Base-by-base conservation (phyloP, 768 basidiomycete species). In the Rhizopogon vesiculosus region DNA sequence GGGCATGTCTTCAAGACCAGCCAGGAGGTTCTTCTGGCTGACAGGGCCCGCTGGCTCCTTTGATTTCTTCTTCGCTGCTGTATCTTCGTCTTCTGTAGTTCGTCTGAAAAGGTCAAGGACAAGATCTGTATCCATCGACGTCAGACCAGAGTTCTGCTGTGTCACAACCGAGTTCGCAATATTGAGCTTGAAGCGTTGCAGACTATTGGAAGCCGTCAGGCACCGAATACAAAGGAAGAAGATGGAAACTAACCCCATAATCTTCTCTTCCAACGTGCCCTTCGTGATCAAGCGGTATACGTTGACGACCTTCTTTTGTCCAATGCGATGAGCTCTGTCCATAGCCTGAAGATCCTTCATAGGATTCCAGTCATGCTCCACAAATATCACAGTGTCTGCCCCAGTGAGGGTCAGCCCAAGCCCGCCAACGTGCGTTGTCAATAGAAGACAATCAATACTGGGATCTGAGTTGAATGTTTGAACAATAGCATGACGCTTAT, bases 321-420 rank as follows among this genome's bases (percentile, higher is more conserved):
- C 97, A 39, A 98, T 87, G 53, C 97, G 87, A 73, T 98, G 97
- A 1, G 97, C 97, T 56, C 97, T 83, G 67, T 99, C 97, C 97
- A 99, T 99, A 7, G 97, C 97, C 67, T 99, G 97, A 6, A 98
- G 74, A 75, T 99, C 97, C 70, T 98, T 98, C 94, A 96, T 97
- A 7, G 97, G 97, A 69, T 99, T 99, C 97, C 97, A 99, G 69
- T 99, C 97, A 64, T 99, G 97, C 68, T 99, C 97, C 51, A 99
- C 93, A 64, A 99, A 99, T 60, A 99, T 97, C 56, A 99, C 97
- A 0, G 97, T 99, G 68, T 99, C 97, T 7, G 97, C 97, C 19
- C 97, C 96, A 0, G 97, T 99, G 60, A 99, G 74, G 18, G 96
- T 99, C 66, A 99, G 74, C 7, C 97, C 97, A 28, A 99, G 76